Base-by-base conservation (phyloP, 306 rosid genomes). In the Cucumis sativus region DNA sequence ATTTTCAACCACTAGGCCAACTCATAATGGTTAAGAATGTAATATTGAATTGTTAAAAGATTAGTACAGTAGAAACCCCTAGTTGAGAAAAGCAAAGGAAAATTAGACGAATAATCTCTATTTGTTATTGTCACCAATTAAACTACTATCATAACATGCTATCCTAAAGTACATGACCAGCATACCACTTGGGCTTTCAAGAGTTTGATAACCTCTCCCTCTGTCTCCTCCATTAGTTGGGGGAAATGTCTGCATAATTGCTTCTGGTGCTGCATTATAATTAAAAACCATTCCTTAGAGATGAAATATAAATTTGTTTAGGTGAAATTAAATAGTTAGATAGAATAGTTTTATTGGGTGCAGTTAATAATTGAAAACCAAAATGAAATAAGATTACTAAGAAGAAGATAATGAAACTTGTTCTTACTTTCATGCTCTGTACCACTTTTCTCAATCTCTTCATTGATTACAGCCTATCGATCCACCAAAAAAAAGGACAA, bases 211-310 rank as follows among this genome's bases (percentile, higher is more conserved):
- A 58, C 96, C 92, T 3, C 79, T 82, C 73, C 92, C 91, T 76
- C 83, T 83, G 71, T 63, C 88, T 54, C 88, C 93, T 78, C 89
- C 94, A 77, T 82, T 84, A 64, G 54, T 87, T 47, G 98, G 96
- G 77, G 94, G 98, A 75, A 91, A 95, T 76, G 82, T 91, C 86
- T 95, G 96, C 97, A 92, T 43, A 64, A 81, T 92, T 55, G 96
- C 92, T 75, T 77, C 88, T 60, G 91, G 89, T 33, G 51, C 99
- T 92, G 82, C 86, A 76, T 52, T 52, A 73, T 28, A 56, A 79
- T 33, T 52, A 45, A 52, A 14, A 76, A 14, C 68, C n/a, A 47
- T 20, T 61, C 43, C 64, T 77, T 61, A 51, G 35, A 51, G 61
- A 43, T 21, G 18, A 64, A 33, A 33, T 33, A 33, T 4, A 33